Evolutionary conservation across 1,284 basidiomycete genomes (phyloP), one percentile per base, ranked within the genome.

Genomic region (Rhodotorula sp.): DNA sequence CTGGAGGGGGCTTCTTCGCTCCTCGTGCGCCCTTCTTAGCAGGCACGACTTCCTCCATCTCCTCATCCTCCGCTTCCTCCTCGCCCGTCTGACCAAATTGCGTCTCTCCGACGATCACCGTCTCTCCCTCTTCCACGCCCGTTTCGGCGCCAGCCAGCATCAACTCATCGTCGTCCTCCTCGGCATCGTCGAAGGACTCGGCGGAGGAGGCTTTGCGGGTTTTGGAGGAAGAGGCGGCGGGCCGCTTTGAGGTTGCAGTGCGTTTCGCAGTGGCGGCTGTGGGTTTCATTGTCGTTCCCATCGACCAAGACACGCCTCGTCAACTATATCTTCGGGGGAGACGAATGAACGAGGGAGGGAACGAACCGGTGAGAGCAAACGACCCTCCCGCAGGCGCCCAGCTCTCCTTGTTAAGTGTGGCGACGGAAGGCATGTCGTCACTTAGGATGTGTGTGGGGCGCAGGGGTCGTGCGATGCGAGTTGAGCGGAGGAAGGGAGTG

Each of bases 71-170:
- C 24, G 44, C 60, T 15, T 48, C 61, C 13, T 16, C 40, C 28
- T 44, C 52, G 16, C 28, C 47, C 24, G 3, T 28, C 2, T 18
- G 26, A 2, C 64, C 59, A 46, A 65, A 63, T 24, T 66, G 64
- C 31, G 68, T 69, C 47, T 69, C 68, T 11, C 56, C 56, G 18
- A 69, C 54, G 22, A 59, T 37, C 18, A 54, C 52, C 30, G 68
- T 65, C 55, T 61, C 68, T 44, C 59, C 63, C 28, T 22, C 34
- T 34, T 34, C 57, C 18, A n/a, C n/a, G n/a, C n/a, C n/a, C n/a
- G 20, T 61, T 11, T n/a, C 60, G 3, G 10, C 18, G 24, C 8
- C 44, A 11, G 31, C n/a, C 30, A 52, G 30, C 40, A 47, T 48
- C 24, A 53, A 24, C 57, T 60, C 62, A 40, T 62, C 47, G 31